A percentile compares a stretch with the other conserved stretches of the same genome.
Conservation (phyloP, 2,329 filamentous ascomycete genomes). For the Fusarium abutilonis region DNA sequence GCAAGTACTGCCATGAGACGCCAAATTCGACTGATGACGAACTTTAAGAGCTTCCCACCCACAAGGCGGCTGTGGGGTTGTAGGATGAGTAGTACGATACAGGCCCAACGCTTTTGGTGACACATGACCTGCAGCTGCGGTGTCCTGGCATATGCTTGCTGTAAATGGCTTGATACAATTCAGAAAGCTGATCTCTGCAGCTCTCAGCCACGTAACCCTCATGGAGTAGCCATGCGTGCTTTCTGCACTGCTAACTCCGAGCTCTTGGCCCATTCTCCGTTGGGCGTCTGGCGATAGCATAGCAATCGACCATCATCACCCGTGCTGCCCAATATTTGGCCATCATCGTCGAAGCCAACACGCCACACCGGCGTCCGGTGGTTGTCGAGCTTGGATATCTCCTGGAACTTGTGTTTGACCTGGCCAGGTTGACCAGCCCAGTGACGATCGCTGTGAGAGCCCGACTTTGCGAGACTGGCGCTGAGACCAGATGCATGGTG, state of each 20-base stretch:
- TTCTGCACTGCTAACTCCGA: conserved; percentile 68
- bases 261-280: conserved; percentile 68
- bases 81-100: background rate
- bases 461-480: conserved; percentile 63
- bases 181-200: background rate
- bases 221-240: conserved; percentile 61
- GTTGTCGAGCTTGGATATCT: conserved; percentile 73
- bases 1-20: background rate
- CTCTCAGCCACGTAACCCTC: conserved; percentile 7
- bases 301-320: conserved; percentile 77
- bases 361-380: conserved; percentile 79
- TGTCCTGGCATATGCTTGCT: background rate
- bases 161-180: background rate
- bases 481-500: conserved; percentile 59
- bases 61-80: background rate
- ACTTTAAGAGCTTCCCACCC: background rate
- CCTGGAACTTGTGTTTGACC: conserved; percentile 69
- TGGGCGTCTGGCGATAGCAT: conserved; percentile 69
- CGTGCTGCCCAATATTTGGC: conserved; percentile 77
- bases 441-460: conserved; percentile 57
- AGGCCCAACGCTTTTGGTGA: background rate
- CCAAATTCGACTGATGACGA: background rate
- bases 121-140: no score
- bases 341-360: conserved; percentile 75
- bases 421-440: conserved; percentile 71